Percentiles rank a stretch among this genome's conserved stretches.
These are phyloP conservation scores for Luzula sylvatica DNA, from an alignment of 176 grass and related monocot species.

Conservation along the genomic window DNA sequence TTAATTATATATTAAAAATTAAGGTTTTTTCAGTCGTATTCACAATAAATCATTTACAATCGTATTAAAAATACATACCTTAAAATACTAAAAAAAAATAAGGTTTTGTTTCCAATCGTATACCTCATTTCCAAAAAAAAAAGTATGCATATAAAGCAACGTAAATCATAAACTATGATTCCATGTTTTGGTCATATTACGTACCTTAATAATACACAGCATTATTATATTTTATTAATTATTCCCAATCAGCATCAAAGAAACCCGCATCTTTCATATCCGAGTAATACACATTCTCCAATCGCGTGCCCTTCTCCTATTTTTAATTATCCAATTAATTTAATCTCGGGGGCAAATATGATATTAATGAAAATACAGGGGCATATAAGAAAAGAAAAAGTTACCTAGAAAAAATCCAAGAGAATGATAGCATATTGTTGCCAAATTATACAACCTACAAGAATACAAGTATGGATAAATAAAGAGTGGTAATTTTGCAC, in stretches of 20 bases:
- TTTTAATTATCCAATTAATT: constrained; percentile 13
- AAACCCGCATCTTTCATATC: constrained; percentile 99
- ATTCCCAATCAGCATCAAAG: constrained; percentile 98
- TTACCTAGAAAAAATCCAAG: constrained; percentile 98
- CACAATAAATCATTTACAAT: no score
- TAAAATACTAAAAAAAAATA: no score
- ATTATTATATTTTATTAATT: constrained; percentile 27
- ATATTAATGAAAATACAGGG: background rate
- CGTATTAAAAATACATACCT: no score
- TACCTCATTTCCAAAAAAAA: no score
- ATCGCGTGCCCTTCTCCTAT: constrained; percentile 87
- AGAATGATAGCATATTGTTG: constrained; percentile 73
- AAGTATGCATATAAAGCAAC: no score
- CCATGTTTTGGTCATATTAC: no score
- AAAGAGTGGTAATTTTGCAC: constrained; percentile 9
- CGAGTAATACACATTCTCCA: constrained; percentile 96
- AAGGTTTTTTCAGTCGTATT: no score
- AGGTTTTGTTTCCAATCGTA: no score
- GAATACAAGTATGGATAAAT: constrained; percentile 20
- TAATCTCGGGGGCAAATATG: background rate
- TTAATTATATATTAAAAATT: no score
- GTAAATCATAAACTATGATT: no score
- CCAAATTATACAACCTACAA: constrained; percentile 82
- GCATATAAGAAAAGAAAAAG: background rate
- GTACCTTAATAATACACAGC: constrained; percentile 34